These are phyloP conservation scores for Saccharum hybrid DNA, from an alignment of 202 grass and related monocot species.

Conservation along the genomic window DNA sequence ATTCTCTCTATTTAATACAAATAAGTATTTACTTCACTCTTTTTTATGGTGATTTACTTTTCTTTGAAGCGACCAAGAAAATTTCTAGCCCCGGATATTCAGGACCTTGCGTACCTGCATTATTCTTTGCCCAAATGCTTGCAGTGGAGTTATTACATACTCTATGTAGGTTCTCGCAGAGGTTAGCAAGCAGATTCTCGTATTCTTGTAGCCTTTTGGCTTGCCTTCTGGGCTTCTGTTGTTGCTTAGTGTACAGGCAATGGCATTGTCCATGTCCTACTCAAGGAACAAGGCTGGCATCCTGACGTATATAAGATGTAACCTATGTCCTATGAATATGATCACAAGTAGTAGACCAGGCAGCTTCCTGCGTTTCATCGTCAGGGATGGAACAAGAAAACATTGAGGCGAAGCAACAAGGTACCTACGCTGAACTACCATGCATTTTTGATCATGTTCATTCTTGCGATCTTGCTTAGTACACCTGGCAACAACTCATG, in stretches of 20 bases:
- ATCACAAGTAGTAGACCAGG: background rate
- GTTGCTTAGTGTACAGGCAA: constrained; percentile 39
- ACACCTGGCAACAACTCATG: too few species aligned
- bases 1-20: too few species aligned
- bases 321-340: background rate
- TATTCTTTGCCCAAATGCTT: background rate
- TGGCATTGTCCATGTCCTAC: constrained; percentile 42
- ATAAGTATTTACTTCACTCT: too few species aligned
- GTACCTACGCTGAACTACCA: constrained; percentile 14
- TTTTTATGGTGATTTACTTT: background rate
- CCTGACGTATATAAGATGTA: constrained; percentile 3
- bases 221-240: background rate
- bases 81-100: background rate
- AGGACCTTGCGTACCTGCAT: constrained; percentile 2
- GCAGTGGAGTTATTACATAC: background rate
- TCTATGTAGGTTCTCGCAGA: background rate
- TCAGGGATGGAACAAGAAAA: constrained; percentile 15
- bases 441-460: too few species aligned
- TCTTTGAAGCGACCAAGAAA: background rate
- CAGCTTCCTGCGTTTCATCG: background rate
- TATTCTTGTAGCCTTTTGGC: background rate
- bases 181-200: constrained; percentile 20
- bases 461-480: too few species aligned
- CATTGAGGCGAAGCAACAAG: background rate
- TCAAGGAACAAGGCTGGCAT: constrained; percentile 31